Evolutionary conservation across 257 asterid genomes (phyloP).

Genomic region (Solanum microdontum): DNA sequence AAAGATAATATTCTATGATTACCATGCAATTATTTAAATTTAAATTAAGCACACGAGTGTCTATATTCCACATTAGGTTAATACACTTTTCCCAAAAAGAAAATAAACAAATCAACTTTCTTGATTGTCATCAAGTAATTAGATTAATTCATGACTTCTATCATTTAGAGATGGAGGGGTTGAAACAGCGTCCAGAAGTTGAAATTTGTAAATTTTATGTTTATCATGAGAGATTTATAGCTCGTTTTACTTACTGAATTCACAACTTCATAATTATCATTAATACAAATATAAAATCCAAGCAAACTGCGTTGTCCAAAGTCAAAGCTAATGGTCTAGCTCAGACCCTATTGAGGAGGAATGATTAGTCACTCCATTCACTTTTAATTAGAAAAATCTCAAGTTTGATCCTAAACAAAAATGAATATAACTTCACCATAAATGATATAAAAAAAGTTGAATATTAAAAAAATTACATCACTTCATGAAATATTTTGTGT

Average conservation of each 20-base stretch:
- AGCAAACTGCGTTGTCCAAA: not conserved
- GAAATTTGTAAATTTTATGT: not conserved
- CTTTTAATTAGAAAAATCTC: not conserved
- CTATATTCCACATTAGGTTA: not conserved
- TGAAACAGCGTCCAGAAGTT: accelerated
- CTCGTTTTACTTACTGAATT: not conserved
- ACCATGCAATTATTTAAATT: not conserved
- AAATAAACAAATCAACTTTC: not conserved
- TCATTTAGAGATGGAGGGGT: not conserved
- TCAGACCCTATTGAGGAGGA: not conserved
- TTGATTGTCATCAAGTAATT: not conserved
- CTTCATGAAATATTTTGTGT: not conserved
- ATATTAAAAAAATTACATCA: not conserved
- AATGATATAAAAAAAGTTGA: not conserved
- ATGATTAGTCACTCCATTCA: not conserved
- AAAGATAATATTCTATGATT: not conserved
- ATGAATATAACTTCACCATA: not conserved
- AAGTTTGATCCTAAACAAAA: not conserved
- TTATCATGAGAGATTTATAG: not conserved
- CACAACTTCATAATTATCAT: not conserved
- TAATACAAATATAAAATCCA: not conserved
- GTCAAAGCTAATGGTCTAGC: not conserved
- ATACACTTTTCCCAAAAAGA: not conserved
- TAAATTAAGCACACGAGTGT: not conserved
- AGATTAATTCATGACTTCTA: not conserved